A percentile compares a stretch with the other conserved stretches of the same genome.
phyloP scores from a whole-genome alignment of 2,329 filamentous ascomycete genomes.

The Madurella fahalii region DNA sequence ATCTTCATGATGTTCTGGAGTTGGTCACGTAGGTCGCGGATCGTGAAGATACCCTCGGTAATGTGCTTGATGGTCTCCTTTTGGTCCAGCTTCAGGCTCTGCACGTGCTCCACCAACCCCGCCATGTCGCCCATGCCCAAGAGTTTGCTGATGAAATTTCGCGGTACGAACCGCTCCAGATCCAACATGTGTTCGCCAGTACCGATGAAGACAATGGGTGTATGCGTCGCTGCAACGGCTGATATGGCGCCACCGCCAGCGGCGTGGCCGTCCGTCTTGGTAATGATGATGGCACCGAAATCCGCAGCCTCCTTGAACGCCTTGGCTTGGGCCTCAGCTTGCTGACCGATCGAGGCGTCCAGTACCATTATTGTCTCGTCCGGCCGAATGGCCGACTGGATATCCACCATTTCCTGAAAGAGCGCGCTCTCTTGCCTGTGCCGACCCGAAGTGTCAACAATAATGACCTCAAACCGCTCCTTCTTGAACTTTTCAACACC shows the following conservation, averaged over 20 bases:
- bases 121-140: conserved; percentile 97
- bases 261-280: conserved; percentile 95
- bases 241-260: conserved; percentile 96
- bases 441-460: conserved; percentile 93
- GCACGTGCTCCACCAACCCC: conserved; percentile 92
- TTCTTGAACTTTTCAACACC: conserved; percentile 99
- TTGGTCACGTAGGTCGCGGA: conserved; percentile 91
- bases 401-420: conserved; percentile 97
- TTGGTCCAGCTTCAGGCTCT: conserved; percentile 90
- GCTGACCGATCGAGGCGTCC: conserved; percentile 93
- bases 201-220: conserved; percentile 95
- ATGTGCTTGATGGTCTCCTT: conserved; percentile 99
- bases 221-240: conserved; percentile 91
- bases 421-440: conserved; percentile 93
- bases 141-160: conserved; percentile 89
- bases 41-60: conserved; percentile 90
- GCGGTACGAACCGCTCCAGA: conserved; percentile 85
- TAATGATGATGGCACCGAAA: conserved; percentile 98
- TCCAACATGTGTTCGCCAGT: conserved; percentile 97
- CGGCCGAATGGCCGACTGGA: conserved; percentile 82
- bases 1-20: conserved; percentile 99
- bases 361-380: conserved; percentile 99
- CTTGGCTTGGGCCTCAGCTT: conserved; percentile 88
- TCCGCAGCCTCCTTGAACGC: conserved; percentile 97
- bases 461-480: conserved; percentile 96